Evolutionary conservation across 805 yeast genomes (phyloP), one percentile per base, ranked within the genome.

Genomic region (Wickerhamiella brachini): DNA sequence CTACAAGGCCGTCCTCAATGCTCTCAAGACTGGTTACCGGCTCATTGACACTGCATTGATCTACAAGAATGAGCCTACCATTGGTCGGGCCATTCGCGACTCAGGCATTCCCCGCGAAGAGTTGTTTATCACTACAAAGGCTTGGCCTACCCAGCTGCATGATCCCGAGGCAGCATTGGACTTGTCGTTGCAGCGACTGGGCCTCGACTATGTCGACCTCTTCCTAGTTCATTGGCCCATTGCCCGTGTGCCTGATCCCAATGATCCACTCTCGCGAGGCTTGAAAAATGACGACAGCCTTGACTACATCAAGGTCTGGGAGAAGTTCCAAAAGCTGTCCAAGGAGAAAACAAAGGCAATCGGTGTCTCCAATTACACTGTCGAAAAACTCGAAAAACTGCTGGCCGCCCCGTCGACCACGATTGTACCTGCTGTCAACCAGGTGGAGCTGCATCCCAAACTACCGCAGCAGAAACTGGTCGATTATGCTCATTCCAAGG

Each of bases 291-390:
- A 57, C 24, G 48, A 57, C 3, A 47, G 56, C 42, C 53, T 56
- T 56, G 59, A 59, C 49, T 78, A 71, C 59, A 59, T 75, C 53
- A 73, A 80, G 59, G 79, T 86, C 20, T 84, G 80, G 79, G 78
- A 74, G 59, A 68, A 66, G 38, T 66, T 85, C 77, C 86, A 84
- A 68, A 69, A 75, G 57, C 67, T 83, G 47, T 71, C 77, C 47
- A 67, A 68, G 31, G 63, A 75, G 20, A 72, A 77, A 62, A 71
- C 77, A 22, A 77, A 72, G 58, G 77, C 88, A 24, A 75, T 85
- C 63, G 95, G 95, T 57, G 84, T 85, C 41, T 81, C 88, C 38
- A 85, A 85, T 68, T 78, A 80, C 63, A 74, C 85, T n/a, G 66
- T 75, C 24, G 73, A 69, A 50, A 74, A 77, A 56, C 62, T 82